Base-by-base conservation (phyloP, 2,329 filamentous ascomycete genomes). In the Alternaria gansuensis region DNA sequence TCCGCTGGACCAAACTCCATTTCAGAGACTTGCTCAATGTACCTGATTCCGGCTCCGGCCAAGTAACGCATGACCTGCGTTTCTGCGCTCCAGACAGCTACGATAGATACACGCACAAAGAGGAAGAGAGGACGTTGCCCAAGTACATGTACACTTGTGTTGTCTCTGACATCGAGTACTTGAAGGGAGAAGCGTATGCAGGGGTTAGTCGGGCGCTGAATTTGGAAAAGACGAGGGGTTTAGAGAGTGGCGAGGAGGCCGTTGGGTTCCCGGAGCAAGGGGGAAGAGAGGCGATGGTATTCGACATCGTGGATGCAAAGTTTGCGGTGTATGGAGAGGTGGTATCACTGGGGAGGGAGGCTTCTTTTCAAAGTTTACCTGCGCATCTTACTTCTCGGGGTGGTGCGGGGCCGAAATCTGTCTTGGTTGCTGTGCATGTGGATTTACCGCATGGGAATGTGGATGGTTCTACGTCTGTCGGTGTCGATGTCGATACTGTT, bases 1-100 rank as follows among this genome's bases (percentile, higher is more conserved):
- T 54, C n/a, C 55, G 63, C n/a, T 71, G 68, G 68, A 66, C 67
- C 0, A 56, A 63, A 31, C 48, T 71, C 28, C 68, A 71, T 51
- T 63, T 60, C 45, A 59, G 58, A 49, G 68, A 71, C 43, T n/a
- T 71, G 14, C 36, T 68, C 3, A 43, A 54, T 8, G 37, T 63
- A 5, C 23, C n/a, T 2, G 34, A 53, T 28, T 17, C 31, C 0
- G 36, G 26, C 11, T 36, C 44, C 2, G 45, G 33, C n/a, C 40
- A 11, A 7, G 29, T 44, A n/a, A 51, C 31, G 4, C 24, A 33
- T 23, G 48, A 23, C 24, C 3, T 57, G 13, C 55, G 55, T 14
- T 53, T 48, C n/a, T 8, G 17, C 10, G 36, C 29, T 8, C 51
- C 41, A 13, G 43, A 54, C 1, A 11, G 6, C 10, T 29, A 34